Conservation (phyloP, 495 filamentous ascomycete species). For the Daldinia loculata region DNA sequence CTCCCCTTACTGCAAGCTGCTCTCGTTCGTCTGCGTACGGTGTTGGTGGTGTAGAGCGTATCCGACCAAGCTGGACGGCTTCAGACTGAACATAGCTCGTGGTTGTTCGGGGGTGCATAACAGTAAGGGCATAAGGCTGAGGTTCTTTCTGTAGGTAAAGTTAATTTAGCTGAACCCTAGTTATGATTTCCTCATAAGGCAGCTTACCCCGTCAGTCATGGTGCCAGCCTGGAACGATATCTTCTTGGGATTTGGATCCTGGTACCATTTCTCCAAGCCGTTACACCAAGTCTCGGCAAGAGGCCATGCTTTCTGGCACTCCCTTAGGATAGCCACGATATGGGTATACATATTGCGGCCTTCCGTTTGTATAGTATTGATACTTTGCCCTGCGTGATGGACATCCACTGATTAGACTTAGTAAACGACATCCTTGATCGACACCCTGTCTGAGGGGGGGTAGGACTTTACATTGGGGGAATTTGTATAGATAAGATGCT, state of each 20-base stretch:
- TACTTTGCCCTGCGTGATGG: constrained; percentile 46
- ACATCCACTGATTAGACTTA: constrained; percentile 43
- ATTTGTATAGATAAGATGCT: constrained; percentile 57
- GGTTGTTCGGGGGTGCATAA: constrained; percentile 41
- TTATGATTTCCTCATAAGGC: background rate
- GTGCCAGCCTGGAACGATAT: constrained; percentile 49
- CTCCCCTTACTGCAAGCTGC: constrained; percentile 8
- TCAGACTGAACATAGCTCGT: constrained; percentile 32
- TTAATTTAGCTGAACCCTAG: constrained; percentile 13
- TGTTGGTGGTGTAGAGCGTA: constrained; percentile 15
- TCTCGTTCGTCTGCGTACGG: constrained; percentile 6
- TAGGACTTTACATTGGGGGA: constrained; percentile 50
- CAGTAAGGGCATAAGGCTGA: constrained; percentile 44
- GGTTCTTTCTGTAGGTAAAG: constrained; percentile 41
- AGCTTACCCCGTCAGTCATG: constrained; percentile 58
- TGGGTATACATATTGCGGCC: constrained; percentile 52
- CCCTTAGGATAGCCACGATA: constrained; percentile 51
- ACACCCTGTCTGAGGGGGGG: background rate
- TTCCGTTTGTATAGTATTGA: constrained; percentile 42
- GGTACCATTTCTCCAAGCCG: constrained; percentile 53
- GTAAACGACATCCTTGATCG: background rate
- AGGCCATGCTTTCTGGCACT: constrained; percentile 56
- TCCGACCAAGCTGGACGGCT: constrained; percentile 8
- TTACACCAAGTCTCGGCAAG: constrained; percentile 57
- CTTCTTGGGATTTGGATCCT: constrained; percentile 46